phyloP scores from a whole-genome alignment of 805 yeast genomes.

The Pichia gijzeniarum region DNA sequence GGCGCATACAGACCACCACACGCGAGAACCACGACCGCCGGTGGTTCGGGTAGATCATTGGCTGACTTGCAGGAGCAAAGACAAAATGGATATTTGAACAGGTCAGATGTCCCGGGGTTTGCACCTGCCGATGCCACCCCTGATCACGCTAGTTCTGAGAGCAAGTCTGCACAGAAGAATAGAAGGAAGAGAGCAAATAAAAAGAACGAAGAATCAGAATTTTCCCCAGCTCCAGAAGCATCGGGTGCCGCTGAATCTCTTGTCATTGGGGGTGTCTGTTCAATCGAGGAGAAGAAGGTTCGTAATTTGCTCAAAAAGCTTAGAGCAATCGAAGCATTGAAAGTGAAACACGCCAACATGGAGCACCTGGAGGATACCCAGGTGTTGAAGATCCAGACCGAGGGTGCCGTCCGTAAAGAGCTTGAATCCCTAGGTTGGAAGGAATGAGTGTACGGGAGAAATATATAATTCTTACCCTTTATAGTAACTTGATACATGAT shows the following conservation, averaged over 20 bases:
- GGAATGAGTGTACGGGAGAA: no score
- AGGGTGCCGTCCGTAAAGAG: constrained; percentile 71
- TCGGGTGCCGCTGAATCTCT: constrained; percentile 25
- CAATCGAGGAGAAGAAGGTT: constrained; percentile 87
- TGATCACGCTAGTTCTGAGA: constrained; percentile 20
- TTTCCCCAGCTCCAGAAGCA: background rate
- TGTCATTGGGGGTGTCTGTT: constrained; percentile 55
- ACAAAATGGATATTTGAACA: constrained; percentile 8
- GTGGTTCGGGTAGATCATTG: constrained; percentile 47
- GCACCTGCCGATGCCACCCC: constrained; percentile 30
- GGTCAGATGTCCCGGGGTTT: constrained; percentile 18
- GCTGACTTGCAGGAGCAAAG: constrained; percentile 48
- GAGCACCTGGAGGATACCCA: constrained; percentile 92
- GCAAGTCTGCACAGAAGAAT: constrained; percentile 65
- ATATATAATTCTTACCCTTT: no score
- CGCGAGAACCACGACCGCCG: constrained; percentile 39
- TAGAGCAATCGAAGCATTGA: constrained; percentile 89
- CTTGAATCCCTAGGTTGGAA: constrained; percentile 65
- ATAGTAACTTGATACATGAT: no score
- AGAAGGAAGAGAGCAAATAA: constrained; percentile 55
- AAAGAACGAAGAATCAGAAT: constrained; percentile 26
- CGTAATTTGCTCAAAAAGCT: constrained; percentile 86
- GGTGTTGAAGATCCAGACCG: constrained; percentile 81
- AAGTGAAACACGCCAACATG: constrained; percentile 75
- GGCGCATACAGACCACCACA: constrained; percentile 98